Evolutionary conservation across 768 basidiomycete genomes (phyloP).

Genomic region (Ephemerocybe angulata): DNA sequence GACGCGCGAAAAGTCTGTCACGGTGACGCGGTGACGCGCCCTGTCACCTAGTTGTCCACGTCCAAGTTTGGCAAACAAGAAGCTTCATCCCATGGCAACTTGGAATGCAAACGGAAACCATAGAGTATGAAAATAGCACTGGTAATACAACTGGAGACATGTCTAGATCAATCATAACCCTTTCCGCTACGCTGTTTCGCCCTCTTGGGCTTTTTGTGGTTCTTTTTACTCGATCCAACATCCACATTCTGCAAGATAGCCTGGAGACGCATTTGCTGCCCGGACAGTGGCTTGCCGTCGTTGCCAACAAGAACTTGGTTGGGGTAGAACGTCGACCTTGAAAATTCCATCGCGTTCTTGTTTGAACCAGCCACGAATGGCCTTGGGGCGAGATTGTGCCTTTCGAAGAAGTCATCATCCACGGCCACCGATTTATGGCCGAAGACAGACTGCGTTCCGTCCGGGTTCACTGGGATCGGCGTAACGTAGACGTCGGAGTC

Average conservation of each 20-base stretch:
- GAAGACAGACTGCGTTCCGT: conserved; percentile 26
- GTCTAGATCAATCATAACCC: conserved; percentile 95
- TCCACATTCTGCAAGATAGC: conserved; percentile 39
- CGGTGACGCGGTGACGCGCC: too few relatives aligned
- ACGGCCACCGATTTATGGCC: conserved; percentile 63
- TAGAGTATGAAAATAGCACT: too few relatives aligned
- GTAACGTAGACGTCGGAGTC: conserved; percentile 79
- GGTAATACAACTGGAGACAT: too few relatives aligned
- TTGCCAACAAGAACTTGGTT: conserved; percentile 80
- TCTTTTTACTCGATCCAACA: conserved; percentile 61
- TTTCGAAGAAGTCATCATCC: conserved; percentile 81
- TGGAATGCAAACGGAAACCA: too few relatives aligned
- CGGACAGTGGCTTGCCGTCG: conserved; percentile 65
- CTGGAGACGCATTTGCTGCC: conserved; percentile 39
- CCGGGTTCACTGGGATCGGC: conserved; percentile 25
- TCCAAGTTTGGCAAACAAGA: too few relatives aligned
- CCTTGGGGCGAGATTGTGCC: conserved; percentile 46
- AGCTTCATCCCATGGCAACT: too few relatives aligned
- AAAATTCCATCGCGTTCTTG: conserved; percentile 55
- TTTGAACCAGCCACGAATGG: conserved; percentile 63
- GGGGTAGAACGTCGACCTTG: conserved; percentile 66
- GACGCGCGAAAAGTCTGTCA: too few relatives aligned
- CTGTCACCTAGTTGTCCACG: too few relatives aligned
- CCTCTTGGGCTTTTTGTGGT: conserved; percentile 77
- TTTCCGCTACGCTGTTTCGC: conserved; percentile 89